Conservation (phyloP, 257 asterid species). For the Gentiana straminea region DNA sequence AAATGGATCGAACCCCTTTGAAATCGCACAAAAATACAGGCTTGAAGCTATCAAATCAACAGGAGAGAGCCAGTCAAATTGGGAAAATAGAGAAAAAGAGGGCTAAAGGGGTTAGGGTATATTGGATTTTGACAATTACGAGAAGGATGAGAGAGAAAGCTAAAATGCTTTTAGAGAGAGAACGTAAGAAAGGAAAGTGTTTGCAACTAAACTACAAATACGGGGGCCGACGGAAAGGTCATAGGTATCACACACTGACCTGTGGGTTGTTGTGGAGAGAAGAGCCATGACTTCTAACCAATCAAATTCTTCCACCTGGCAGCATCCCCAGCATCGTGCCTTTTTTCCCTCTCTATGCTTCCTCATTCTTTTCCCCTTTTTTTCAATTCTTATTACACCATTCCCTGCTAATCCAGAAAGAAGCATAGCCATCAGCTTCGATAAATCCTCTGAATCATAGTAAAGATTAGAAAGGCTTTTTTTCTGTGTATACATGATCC, state of each 20-base stretch:
- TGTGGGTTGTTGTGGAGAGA: conserved; percentile 23
- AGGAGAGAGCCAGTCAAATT: conserved; percentile 10
- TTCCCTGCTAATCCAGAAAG: too few relatives aligned
- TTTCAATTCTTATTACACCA: too few relatives aligned
- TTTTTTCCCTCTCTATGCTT: conserved; percentile 1
- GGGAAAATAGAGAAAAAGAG: conserved; percentile 19
- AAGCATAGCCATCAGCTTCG: too few relatives aligned
- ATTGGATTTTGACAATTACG: conserved; percentile 26
- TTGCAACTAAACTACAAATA: conserved; percentile 26
- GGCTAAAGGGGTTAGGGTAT: conserved; percentile 43
- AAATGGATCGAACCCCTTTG: conserved; percentile 26
- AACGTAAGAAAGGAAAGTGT: conserved; percentile 27
- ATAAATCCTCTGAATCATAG: too few relatives aligned
- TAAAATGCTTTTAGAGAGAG: conserved; percentile 13
- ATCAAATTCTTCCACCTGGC: conserved; percentile 47
- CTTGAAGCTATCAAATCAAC: conserved; percentile 11
- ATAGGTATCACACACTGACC: conserved; percentile 40
- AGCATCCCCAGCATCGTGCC: conserved; percentile 14
- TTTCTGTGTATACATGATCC: too few relatives aligned
- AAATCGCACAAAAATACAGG: conserved; percentile 21
- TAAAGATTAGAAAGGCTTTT: too few relatives aligned
- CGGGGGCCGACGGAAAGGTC: conserved; percentile 59
- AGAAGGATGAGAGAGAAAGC: conserved; percentile 44
- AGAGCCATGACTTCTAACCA: conserved; percentile 49
- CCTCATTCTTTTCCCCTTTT: background rate